phyloP scores from a whole-genome alignment of 2,329 filamentous ascomycete genomes.

The Botrytis pseudocinerea region DNA sequence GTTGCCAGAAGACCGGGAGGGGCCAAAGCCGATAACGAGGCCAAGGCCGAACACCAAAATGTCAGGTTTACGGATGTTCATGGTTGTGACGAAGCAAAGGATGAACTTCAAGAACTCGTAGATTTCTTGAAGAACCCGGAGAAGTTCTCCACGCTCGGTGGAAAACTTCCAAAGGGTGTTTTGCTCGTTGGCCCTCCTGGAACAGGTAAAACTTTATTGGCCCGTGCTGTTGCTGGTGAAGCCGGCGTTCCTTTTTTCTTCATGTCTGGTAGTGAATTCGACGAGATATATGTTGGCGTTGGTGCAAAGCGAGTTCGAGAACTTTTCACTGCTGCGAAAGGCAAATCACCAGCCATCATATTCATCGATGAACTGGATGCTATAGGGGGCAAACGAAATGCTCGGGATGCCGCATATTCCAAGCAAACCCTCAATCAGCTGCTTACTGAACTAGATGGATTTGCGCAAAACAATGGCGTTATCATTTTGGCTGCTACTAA shows the following conservation, averaged over 20 bases:
- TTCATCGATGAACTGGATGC: conserved; percentile 95
- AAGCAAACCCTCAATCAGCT: conserved; percentile 98
- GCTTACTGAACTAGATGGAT: conserved; percentile 94
- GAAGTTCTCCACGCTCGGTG: conserved; percentile 88
- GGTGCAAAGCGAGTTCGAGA: conserved; percentile 95
- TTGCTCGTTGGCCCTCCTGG: conserved; percentile 92
- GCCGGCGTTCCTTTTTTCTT: conserved; percentile 99
- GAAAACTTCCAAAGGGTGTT: conserved; percentile 95
- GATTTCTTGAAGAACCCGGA: conserved; percentile 94
- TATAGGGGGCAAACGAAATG: conserved; percentile 90
- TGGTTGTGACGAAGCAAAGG: conserved; percentile 96
- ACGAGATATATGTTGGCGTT: conserved; percentile 97
- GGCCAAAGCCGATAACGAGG: conserved; percentile 67
- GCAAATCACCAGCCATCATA: conserved; percentile 87
- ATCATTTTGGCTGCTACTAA: conserved; percentile 97
- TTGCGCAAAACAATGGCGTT: conserved; percentile 90
- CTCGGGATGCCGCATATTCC: conserved; percentile 88
- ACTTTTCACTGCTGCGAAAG: conserved; percentile 78
- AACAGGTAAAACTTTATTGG: conserved; percentile 95
- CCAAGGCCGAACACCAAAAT: conserved; percentile 88
- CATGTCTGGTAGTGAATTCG: conserved; percentile 99
- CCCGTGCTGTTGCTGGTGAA: conserved; percentile 92
- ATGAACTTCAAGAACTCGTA: conserved; percentile 94
- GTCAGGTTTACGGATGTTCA: conserved; percentile 93
- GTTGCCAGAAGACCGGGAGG: conserved; percentile 54